Base-by-base conservation (phyloP, 2,329 filamentous ascomycete genomes). In the Hymenoscyphus repandus region DNA sequence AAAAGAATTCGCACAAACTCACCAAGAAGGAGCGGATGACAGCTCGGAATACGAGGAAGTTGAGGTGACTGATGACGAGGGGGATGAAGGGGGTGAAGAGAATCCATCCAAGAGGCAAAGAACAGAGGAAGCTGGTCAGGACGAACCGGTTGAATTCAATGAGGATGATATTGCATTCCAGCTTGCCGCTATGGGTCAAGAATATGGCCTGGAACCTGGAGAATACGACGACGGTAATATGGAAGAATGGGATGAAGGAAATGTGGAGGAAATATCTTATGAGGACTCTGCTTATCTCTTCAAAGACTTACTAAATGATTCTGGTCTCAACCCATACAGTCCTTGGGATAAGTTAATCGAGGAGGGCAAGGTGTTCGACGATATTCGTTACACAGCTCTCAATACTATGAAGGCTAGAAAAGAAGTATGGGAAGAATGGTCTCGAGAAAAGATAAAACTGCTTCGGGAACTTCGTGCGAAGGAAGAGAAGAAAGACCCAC, bases 111-210 rank as follows among this genome's bases (percentile, higher is more conserved):
- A 79, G 55, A 72, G 74, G 38, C 77, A 74, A 54, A 72, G 69
- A 53, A 74, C 70, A 12, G 71, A 74, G 9, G 71, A 72, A 45
- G 68, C 72, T 5, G 61, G 56, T 12, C 52, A 58, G 9, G 70
- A 70, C 7, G 61, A 71, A 11, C 76, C 79, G 0, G 71, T 93
- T 6, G 92, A 96, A 62, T 95, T 96, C 62, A 88, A 87, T 50
- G 93, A 97, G 67, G 92, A 91, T 47, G 93, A 99, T 64, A 95
- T 99, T 61, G 91, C 89, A 33, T 91, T 85, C 65, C 93, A 99
- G 64, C 75, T 99, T 11, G 88, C 88, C 47, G 85, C 88, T 22
- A 95, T 96, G 88, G 90, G 87, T 48, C 79, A 87, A 58, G 85
- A 89, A n/a, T 90, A 91, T 59, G 88, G 83, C 1, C 74, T 91